Conservation (phyloP, 2,329 filamentous ascomycete genomes). For the Talaromyces atroroseus region DNA sequence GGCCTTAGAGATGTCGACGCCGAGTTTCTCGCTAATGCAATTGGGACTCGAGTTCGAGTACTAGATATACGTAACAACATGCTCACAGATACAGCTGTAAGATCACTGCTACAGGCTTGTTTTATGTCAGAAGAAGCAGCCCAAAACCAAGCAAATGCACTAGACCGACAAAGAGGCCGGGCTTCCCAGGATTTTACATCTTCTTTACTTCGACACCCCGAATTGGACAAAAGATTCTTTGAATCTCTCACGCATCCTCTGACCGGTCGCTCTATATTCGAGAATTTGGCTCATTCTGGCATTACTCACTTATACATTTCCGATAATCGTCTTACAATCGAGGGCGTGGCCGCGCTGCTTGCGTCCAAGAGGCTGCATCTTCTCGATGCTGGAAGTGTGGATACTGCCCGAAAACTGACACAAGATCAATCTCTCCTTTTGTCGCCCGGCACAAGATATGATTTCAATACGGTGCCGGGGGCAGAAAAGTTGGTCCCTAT, state of each 20-base stretch:
- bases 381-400: slow-evolving; percentile 51
- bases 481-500: slow-evolving; percentile 52
- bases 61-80: slow-evolving; percentile 54
- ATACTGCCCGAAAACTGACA: slow-evolving; percentile 26
- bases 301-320: slow-evolving; percentile 58
- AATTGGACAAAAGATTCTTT: slow-evolving; percentile 46
- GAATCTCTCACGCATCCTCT: slow-evolving; percentile 46
- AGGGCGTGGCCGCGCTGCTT: slow-evolving; percentile 51
- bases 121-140: slow-evolving; percentile 29
- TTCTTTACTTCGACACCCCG: slow-evolving; percentile 21
- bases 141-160: neutral
- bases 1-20: slow-evolving; percentile 51
- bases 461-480: slow-evolving; percentile 33
- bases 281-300: slow-evolving; percentile 50
- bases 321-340: slow-evolving; percentile 51
- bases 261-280: slow-evolving; percentile 50
- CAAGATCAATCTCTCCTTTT: slow-evolving; percentile 13
- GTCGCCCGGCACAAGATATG: slow-evolving; percentile 9
- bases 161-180: slow-evolving; percentile 3
- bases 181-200: neutral
- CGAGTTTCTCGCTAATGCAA: slow-evolving; percentile 47
- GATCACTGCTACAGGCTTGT: slow-evolving; percentile 48
- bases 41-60: slow-evolving; percentile 49
- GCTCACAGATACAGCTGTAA: slow-evolving; percentile 52
- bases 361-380: slow-evolving; percentile 49